phyloP scores from a whole-genome alignment of 495 filamentous ascomycete species.

The Penicillium tannophilum region DNA sequence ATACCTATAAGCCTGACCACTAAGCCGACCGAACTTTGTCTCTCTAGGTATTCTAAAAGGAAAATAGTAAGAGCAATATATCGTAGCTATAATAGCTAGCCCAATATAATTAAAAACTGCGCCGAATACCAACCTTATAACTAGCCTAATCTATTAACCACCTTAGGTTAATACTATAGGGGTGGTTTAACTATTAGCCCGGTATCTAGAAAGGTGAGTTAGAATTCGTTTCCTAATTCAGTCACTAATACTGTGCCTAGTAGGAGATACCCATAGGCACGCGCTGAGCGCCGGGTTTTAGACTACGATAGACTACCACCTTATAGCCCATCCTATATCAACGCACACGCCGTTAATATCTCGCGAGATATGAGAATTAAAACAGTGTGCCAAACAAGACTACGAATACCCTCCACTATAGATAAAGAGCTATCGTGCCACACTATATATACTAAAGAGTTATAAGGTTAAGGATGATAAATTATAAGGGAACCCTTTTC shows the following conservation, averaged over 20 bases:
- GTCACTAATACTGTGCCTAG: constrained; percentile 1
- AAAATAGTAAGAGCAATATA: neutral
- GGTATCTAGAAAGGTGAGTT: constrained; percentile 3
- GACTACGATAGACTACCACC: constrained; percentile 5
- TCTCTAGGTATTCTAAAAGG: neutral
- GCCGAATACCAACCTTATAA: neutral
- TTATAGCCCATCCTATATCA: constrained; percentile 4
- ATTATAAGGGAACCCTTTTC: constrained; percentile 3
- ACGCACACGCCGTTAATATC: constrained; percentile 5
- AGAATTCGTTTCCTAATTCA: constrained; percentile 2
- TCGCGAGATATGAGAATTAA: constrained; percentile 3
- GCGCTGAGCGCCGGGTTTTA: constrained; percentile 1
- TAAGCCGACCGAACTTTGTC: neutral
- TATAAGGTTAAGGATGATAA: neutral
- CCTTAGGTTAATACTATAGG: constrained; percentile 3
- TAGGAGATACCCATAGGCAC: constrained; percentile 4
- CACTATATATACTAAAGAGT: neutral
- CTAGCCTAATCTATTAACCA: constrained; percentile 1
- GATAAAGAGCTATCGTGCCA: neutral
- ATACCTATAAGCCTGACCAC: neutral
- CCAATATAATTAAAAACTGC: neutral
- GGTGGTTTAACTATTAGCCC: neutral
- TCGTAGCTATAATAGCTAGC: constrained; percentile 1
- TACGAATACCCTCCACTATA: constrained; percentile 3
- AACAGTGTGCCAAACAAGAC: constrained; percentile 8